phyloP scores from a whole-genome alignment of 2,329 filamentous ascomycete species.

The Lachnellula cervina region DNA sequence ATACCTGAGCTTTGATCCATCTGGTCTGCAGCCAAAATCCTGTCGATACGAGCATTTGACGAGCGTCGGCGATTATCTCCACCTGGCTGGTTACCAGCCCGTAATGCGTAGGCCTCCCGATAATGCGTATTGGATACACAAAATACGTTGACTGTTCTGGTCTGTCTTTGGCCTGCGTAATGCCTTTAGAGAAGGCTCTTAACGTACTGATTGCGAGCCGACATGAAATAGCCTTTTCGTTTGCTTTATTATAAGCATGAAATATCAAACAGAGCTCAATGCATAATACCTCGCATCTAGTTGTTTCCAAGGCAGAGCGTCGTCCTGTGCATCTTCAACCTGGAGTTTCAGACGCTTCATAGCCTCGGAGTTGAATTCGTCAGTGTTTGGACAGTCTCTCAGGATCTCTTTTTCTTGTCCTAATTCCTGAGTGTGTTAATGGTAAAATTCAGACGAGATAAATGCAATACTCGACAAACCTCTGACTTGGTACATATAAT shows the following conservation, averaged over 20 bases:
- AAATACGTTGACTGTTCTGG: slow-evolving; percentile 6
- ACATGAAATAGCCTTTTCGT: slow-evolving; percentile 8
- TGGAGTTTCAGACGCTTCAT: neutral
- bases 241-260: slow-evolving; percentile 4
- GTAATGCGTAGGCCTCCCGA: neutral
- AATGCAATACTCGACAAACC: neutral
- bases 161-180: slow-evolving; percentile 1
- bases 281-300: neutral
- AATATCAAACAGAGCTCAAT: neutral
- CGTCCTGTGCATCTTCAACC: neutral
- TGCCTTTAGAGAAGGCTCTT: neutral
- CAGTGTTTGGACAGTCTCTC: slow-evolving; percentile 8
- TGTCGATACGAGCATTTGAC: neutral
- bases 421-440: slow-evolving; percentile 2
- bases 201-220: slow-evolving; percentile 9
- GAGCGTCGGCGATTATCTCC: neutral
- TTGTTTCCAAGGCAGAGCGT: neutral
- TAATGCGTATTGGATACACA: slow-evolving; percentile 13
- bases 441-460: neutral
- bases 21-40: neutral
- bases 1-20: slow-evolving; percentile 7
- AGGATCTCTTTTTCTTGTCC: slow-evolving; percentile 6
- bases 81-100: neutral
- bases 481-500: slow-evolving; percentile 17
- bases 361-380: slow-evolving; percentile 4